phyloP scores from a whole-genome alignment of 2,329 filamentous ascomycete species.

The Dryadomyces sulphureus region DNA sequence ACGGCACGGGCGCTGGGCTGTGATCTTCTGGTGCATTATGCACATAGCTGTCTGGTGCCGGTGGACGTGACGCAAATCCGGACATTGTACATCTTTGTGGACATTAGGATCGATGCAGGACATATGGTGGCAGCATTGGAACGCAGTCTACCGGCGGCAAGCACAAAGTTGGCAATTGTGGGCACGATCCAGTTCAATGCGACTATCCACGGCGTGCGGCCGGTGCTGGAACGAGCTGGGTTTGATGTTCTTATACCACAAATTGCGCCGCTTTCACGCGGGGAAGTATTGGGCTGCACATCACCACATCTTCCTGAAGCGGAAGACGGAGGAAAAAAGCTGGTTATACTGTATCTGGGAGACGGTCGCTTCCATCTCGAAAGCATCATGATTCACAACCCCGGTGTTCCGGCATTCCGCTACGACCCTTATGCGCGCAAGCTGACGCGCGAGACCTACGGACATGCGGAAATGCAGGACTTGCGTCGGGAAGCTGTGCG shows the following conservation, averaged over 20 bases:
- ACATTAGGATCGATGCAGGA: slow-evolving; percentile 85
- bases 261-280: slow-evolving; percentile 81
- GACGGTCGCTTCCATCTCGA: slow-evolving; percentile 94
- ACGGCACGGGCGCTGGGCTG: slow-evolving; percentile 88
- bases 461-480: slow-evolving; percentile 78
- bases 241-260: slow-evolving; percentile 81
- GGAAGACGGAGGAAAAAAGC: slow-evolving; percentile 33
- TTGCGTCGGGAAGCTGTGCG: slow-evolving; percentile 64
- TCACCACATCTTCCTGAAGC: slow-evolving; percentile 41
- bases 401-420: slow-evolving; percentile 74
- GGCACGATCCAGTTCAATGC: slow-evolving; percentile 99
- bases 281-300: slow-evolving; percentile 95
- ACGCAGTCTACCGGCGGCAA: slow-evolving; percentile 61
- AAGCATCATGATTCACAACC: slow-evolving; percentile 98
- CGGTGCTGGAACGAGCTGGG: slow-evolving; percentile 65
- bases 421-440: slow-evolving; percentile 94
- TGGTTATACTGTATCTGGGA: slow-evolving; percentile 76
- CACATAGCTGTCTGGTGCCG: slow-evolving; percentile 90
- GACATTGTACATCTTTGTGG: slow-evolving; percentile 94
- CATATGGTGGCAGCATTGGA: slow-evolving; percentile 79
- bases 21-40: slow-evolving; percentile 90
- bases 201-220: slow-evolving; percentile 74
- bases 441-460: slow-evolving; percentile 81
- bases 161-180: slow-evolving; percentile 82
- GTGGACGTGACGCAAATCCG: slow-evolving; percentile 95